Base-by-base conservation (phyloP, 495 filamentous ascomycete species). In the Penicillium nucicola region DNA sequence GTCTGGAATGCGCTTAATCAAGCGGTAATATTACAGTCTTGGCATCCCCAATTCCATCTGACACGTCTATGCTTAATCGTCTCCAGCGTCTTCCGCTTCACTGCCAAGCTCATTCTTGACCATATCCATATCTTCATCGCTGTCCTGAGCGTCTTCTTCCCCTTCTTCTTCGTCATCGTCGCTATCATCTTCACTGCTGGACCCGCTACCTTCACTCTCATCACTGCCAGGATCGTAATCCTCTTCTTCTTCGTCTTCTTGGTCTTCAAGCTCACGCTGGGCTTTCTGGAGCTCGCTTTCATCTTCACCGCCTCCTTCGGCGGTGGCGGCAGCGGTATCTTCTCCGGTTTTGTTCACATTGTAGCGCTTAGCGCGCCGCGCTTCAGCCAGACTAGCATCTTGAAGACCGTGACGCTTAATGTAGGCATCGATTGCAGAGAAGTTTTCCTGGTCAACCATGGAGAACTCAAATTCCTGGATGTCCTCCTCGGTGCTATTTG, bases 351-450 rank as follows among this genome's bases (percentile, higher is more conserved):
- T 82, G 34, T 87, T 91, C n/a, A 84, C 77, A 57, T 86, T 88
- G 47, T 83, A 80, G 49, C 74, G 80, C 77, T 93, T 96, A 10
- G 93, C 93, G 51, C 89, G 84, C 18, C 93, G 69, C 52, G 84
- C 81, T 58, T 92, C 92, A 5, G 93, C 93, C 83, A 98, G 83
- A 60, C 90, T 95, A 17, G 89, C 83, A 64, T 98, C 93, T 46
- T 96, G 89, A 28, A 98, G 78, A 12, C 82, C 79, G 58, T 96
- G 88, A 12, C 79, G 76, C 57, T 86, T 84, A 42, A 97, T 80
- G 62, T 96, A 98, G 19, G 75, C 74, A 52, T 97, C 89, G 42
- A 98, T 97, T 3, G 84, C 88, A 1, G 77, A 70, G 61, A 86
- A 92, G 57, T 96, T 85, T 35, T 85, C 89, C 65, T 93, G 88